phyloP scores from a whole-genome alignment of 768 basidiomycete genomes.

The Lanmaoa rubissima region DNA sequence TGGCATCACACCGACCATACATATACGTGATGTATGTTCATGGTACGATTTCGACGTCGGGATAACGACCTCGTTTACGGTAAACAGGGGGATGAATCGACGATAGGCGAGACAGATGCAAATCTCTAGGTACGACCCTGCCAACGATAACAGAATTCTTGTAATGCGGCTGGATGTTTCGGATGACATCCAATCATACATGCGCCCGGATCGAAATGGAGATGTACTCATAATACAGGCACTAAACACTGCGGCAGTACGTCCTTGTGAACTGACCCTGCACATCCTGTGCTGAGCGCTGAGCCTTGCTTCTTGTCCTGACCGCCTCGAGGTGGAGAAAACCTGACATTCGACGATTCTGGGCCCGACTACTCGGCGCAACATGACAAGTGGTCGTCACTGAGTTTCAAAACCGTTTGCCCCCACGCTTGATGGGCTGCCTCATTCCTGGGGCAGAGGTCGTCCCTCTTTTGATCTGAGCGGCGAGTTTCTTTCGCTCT shows the following conservation, averaged over 20 bases:
- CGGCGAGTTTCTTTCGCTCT: conserved; percentile 43
- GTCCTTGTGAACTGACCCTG: conserved; percentile 10
- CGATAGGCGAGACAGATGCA: not conserved
- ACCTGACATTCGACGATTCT: not conserved
- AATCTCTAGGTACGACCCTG: not conserved
- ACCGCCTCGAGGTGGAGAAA: not conserved
- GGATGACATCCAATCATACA: not conserved
- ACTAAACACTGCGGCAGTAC: not conserved
- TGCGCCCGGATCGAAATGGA: not conserved
- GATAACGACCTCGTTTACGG: not conserved
- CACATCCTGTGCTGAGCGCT: not conserved
- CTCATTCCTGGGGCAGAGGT: conserved; percentile 51
- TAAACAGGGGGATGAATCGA: conserved; percentile 1
- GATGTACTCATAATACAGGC: conserved; percentile 4
- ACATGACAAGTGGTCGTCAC: not conserved
- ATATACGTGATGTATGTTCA: not conserved
- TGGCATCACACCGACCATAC: not conserved
- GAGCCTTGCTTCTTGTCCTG: not conserved
- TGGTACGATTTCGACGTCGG: not conserved
- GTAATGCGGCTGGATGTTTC: not conserved
- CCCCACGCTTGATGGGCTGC: conserved; percentile 76
- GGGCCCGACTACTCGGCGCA: not conserved
- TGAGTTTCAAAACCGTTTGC: conserved; percentile 61
- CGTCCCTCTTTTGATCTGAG: conserved; percentile 41
- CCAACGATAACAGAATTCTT: not conserved